Evolutionary conservation across 352 stramenopile genomes (phyloP).

Genomic region (Albugo laibachii): DNA sequence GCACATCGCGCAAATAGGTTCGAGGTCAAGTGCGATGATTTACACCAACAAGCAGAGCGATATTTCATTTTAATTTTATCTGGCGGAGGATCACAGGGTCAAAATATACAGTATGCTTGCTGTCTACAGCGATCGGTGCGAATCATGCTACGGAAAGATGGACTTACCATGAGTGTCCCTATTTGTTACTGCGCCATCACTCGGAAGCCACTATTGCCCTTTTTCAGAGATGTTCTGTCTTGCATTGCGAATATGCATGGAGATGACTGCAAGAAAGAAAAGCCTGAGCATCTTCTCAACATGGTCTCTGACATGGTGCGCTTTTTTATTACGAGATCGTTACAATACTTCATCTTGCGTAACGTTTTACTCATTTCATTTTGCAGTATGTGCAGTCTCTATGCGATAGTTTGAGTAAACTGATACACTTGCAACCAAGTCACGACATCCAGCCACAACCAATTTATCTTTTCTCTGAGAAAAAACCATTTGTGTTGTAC

Average conservation of each 20-base stretch:
- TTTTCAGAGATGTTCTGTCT: constrained; percentile 16
- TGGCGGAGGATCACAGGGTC: constrained; percentile 21
- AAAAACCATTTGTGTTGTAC: constrained; percentile 8
- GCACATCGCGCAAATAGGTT: not conserved
- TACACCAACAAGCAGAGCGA: constrained; percentile 2
- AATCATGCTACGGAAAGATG: constrained; percentile 5
- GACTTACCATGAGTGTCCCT: constrained; percentile 6
- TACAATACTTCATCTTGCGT: no score
- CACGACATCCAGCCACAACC: constrained; percentile 5
- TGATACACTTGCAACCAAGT: constrained; percentile 8
- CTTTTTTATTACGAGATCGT: constrained; percentile 1
- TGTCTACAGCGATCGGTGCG: constrained; percentile 20
- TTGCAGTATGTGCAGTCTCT: constrained; percentile 18
- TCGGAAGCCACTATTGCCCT: constrained; percentile 20
- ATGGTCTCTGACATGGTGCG: constrained; percentile 26
- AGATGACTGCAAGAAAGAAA: not conserved
- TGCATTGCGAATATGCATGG: constrained; percentile 14
- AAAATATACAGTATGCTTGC: constrained; percentile 31
- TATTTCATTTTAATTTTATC: constrained; percentile 36
- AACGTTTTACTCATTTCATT: no score
- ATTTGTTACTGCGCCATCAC: constrained; percentile 33
- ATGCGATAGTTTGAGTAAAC: constrained; percentile 11
- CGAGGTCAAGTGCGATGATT: not conserved
- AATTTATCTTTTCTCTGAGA: constrained; percentile 9
- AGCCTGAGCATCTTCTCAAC: constrained; percentile 4